Conservation (phyloP, 2,329 filamentous ascomycete genomes). For the Fusarium paranaense region DNA sequence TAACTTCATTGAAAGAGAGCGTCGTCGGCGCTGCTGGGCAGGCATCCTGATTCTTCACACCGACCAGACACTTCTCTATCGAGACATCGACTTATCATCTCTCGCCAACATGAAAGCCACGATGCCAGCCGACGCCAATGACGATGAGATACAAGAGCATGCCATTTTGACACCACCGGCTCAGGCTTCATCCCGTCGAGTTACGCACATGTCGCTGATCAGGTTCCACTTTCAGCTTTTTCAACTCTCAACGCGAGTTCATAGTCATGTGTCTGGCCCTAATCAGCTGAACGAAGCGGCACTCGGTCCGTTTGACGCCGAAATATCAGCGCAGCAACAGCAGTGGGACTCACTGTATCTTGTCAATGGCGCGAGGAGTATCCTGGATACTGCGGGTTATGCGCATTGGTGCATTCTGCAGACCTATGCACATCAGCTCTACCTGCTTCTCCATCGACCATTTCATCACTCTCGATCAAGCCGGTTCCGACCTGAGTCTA, state of each 20-base stretch:
- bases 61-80: constrained; percentile 26
- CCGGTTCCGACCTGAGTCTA: constrained; percentile 8
- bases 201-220: constrained; percentile 24
- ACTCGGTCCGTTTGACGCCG: background rate
- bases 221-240: constrained; percentile 26
- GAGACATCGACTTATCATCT: constrained; percentile 22
- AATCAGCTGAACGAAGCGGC: background rate
- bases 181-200: background rate
- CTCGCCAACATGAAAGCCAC: constrained; percentile 18
- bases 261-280: constrained; percentile 8
- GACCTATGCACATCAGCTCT: constrained; percentile 33
- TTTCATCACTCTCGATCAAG: constrained; percentile 13
- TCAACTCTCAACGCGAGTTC: constrained; percentile 18
- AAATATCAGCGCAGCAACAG: constrained; percentile 10
- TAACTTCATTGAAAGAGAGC: constrained; percentile 18
- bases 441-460: constrained; percentile 31
- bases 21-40: constrained; percentile 34
- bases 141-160: constrained; percentile 12
- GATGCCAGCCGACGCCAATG: constrained; percentile 16
- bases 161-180: background rate
- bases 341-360: constrained; percentile 26
- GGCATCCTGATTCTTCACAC: constrained; percentile 31
- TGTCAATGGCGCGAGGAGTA: constrained; percentile 16
- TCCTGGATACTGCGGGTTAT: constrained; percentile 27
- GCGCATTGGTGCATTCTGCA: constrained; percentile 33